Base-by-base conservation (phyloP, 2,329 filamentous ascomycete genomes). In the Geosmithia morbida region DNA sequence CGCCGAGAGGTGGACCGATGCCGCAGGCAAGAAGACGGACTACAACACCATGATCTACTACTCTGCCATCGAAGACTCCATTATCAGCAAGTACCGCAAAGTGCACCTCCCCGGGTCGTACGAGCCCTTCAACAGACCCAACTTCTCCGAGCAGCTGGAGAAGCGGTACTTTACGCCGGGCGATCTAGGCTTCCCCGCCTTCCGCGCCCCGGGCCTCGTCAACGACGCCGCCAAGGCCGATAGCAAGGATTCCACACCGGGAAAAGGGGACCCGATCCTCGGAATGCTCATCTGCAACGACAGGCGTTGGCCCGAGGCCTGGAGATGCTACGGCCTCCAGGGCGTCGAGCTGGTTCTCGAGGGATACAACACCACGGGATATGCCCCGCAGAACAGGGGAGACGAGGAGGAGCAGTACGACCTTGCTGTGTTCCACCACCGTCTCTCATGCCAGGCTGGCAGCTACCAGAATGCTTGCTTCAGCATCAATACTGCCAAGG, bases 211-310 rank as follows among this genome's bases (percentile, higher is more conserved):
- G 0, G 66, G 63, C 1, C 60, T 77, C 8, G 53, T 75, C 0
- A 44, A 55, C 0, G 45, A 48, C 1, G 45, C 48, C 10, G 39
- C 61, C 56, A 41, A 61, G 58, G 1, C 46, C 59, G 37, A 44
- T 6, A 49, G 33, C 3, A 16, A 37, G 6, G 33, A 16, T 37
- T 11, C 11, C 3, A 37, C 33, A 11, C 11, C 33, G 33, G 51
- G 51, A 3, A 64, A 62, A 48, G 68, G 69, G 2, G 72, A 77
- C 53, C 67, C 72, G 2, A 73, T 77, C 43, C 44, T 75, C 62
- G 73, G 59, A 18, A 74, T 75, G 70, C 61, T 76, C 55, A 74
- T 75, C 48, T 76, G 72, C 58, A 77, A 75, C 52, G 72, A 75
- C 55, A 59, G 71, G 4, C 62, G 72, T 7, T 76, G 72, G 73